Conservation (phyloP, 2,329 filamentous ascomycete species). For the Biscogniauxia sp. region DNA sequence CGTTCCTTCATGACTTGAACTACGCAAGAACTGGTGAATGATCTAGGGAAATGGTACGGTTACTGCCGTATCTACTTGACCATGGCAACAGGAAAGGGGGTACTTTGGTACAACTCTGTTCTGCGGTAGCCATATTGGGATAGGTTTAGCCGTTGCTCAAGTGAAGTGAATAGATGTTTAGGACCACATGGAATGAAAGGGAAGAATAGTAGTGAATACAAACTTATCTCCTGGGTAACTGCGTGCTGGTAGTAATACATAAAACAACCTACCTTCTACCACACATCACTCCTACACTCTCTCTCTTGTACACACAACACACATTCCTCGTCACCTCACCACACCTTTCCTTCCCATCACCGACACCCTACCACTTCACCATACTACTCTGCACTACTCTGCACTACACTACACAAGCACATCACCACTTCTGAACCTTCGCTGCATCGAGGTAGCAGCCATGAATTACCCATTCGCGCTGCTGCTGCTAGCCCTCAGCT, state of each 20-base stretch:
- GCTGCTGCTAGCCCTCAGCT: neutral
- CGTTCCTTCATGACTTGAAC: neutral
- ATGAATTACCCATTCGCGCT: neutral
- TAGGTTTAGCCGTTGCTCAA: neutral
- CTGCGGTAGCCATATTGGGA: neutral
- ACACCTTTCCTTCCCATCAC: too few relatives aligned
- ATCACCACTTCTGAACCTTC: neutral
- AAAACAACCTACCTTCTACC: neutral
- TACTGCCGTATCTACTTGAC: neutral
- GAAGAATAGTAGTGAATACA: neutral
- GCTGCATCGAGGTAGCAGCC: neutral
- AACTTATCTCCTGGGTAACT: neutral
- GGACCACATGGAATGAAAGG: neutral
- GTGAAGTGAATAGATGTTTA: neutral
- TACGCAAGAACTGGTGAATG: neutral
- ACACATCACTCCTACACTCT: neutral
- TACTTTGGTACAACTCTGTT: neutral
- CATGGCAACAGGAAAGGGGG: neutral
- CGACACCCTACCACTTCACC: neutral
- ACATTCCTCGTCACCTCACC: too few relatives aligned
- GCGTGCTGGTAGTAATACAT: neutral
- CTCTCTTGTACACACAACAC: too few relatives aligned
- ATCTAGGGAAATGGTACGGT: neutral
- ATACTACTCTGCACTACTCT: neutral
- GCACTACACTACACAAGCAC: neutral